Evolutionary conservation across 352 stramenopile species (phyloP), one percentile per base, ranked within the genome.

Genomic region (Phytophthora capsici): DNA sequence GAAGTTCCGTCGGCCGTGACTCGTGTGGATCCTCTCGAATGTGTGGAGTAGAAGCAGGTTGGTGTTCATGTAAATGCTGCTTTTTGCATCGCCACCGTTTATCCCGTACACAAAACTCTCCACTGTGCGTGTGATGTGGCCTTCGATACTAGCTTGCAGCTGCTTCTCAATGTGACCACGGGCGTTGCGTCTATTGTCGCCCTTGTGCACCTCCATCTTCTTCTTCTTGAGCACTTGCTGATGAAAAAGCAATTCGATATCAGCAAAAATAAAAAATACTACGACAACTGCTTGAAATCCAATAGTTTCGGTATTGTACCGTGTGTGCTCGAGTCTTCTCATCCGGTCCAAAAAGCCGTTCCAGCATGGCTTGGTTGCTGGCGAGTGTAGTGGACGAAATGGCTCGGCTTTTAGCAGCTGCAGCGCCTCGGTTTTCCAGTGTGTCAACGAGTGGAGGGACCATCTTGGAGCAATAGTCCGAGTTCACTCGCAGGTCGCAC

Each of bases 101-200:
- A 23, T 37, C 3, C 66, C 64, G 59, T 88, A 83, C 32, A 80
- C 57, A 64, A 77, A 81, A 48, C 88, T 93, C 46, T 91, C 90
- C 12, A 96, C 90, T 0, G 85, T 91, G 20, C 90, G 87, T 1
- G 88, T 95, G 60, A 96, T 88, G 66, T 97, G 88, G 10, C 88
- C 84, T 58, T 97, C 90, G 32, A 96, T 86, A 54, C 89, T 96
- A 1, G 80, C 81, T 53, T 96, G 86, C n/a, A 97, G 75, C 55
- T 94, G 86, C 32, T 94, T 93, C 59, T 97, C 89, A 40, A 95
- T 77, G 22, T 90, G 71, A 8, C 88, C 71, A 6, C 90, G 79
- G 23, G 86, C 77, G 49, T 96, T 94, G 26, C 82, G 78, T 19
- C 80, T 76, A 45, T 86, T 83, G 19, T 93, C 85, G 30, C 77